A percentile compares a stretch with the other conserved stretches of the same genome.
These are phyloP conservation scores for Solanum hybrid DNA, from an alignment of 305 asterid genomes.

Conservation along the genomic window DNA sequence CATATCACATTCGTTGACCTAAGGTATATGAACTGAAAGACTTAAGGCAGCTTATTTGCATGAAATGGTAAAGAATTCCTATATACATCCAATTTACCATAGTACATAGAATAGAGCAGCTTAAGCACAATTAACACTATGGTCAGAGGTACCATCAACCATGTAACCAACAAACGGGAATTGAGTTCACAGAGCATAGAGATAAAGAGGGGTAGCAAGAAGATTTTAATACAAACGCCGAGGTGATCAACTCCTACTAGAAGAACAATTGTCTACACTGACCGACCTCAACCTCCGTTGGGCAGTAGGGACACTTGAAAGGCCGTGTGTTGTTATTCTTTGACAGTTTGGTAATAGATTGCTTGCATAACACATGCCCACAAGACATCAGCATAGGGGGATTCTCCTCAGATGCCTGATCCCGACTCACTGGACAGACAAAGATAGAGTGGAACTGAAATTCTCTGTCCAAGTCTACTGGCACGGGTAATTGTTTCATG, in stretches of 20 bases:
- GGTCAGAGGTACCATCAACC: background rate
- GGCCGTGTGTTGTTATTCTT: conserved; percentile 65
- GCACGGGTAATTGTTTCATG: conserved; percentile 84
- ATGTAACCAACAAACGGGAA: background rate
- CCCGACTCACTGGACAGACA: conserved; percentile 90
- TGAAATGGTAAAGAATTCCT: conserved; percentile 23
- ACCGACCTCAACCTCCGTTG: conserved; percentile 78
- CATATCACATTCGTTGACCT: background rate
- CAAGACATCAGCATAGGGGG: conserved; percentile 88
- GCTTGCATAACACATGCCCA: conserved; percentile 89
- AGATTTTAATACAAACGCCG: conserved; percentile 14
- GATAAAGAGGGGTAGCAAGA: background rate
- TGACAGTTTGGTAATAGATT: conserved; percentile 75
- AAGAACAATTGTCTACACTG: conserved; percentile 71
- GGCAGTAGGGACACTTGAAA: conserved; percentile 93
- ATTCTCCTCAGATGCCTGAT: conserved; percentile 77
- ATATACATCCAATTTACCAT: conserved; percentile 41
- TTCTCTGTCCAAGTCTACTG: conserved; percentile 71
- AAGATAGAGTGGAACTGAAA: conserved; percentile 88
- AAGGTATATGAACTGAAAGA: background rate
- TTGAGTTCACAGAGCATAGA: conserved; percentile 15
- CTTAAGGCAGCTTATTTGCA: conserved; percentile 1
- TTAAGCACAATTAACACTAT: conserved; percentile 1
- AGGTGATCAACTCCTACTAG: conserved; percentile 26
- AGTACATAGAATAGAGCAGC: conserved; percentile 16